Evolutionary conservation across 306 rosid species (phyloP).

Genomic region (Castanea sativa): DNA sequence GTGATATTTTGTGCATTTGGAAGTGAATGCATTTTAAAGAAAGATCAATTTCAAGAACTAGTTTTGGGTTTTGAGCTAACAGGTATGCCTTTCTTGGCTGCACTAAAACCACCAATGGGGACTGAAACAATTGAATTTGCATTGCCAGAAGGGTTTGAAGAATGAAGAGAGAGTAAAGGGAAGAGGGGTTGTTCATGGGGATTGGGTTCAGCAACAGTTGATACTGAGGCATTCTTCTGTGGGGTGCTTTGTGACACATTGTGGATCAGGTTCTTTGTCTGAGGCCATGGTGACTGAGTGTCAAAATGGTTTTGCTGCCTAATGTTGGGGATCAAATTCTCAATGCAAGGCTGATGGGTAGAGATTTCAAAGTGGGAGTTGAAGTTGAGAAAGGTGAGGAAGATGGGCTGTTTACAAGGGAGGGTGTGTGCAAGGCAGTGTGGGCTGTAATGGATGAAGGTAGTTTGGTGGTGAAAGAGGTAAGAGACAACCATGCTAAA

Average conservation of each 20-base stretch:
- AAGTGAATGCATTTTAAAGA: conserved; percentile 42
- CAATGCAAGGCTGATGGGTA: conserved; percentile 54
- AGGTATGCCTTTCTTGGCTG: conserved; percentile 53
- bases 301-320: conserved; percentile 57
- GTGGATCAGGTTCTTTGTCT: conserved; percentile 65
- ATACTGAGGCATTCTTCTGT: conserved; percentile 64
- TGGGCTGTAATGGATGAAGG: conserved; percentile 38
- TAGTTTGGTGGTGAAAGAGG: conserved; percentile 35
- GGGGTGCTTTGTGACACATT: conserved; percentile 80
- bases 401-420: conserved; percentile 49
- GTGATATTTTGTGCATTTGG: conserved; percentile 69
- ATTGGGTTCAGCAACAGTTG: conserved; percentile 67
- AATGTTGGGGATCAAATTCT: conserved; percentile 51
- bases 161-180: conserved; percentile 36
- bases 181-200: conserved; percentile 60
- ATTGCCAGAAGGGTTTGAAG: conserved; percentile 53
- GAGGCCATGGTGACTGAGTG: conserved; percentile 56
- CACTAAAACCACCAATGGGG: conserved; percentile 50
- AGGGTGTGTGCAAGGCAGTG: conserved; percentile 47
- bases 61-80: conserved; percentile 67
- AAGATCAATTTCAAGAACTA: conserved; percentile 50
- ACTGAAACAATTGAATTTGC: conserved; percentile 39
- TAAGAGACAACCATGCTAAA: conserved; percentile 43
- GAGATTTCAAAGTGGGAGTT: conserved; percentile 48
- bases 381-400: conserved; percentile 60